Evolutionary conservation across 2,329 filamentous ascomycete species (phyloP).

Genomic region (Colletotrichum caudatum): DNA sequence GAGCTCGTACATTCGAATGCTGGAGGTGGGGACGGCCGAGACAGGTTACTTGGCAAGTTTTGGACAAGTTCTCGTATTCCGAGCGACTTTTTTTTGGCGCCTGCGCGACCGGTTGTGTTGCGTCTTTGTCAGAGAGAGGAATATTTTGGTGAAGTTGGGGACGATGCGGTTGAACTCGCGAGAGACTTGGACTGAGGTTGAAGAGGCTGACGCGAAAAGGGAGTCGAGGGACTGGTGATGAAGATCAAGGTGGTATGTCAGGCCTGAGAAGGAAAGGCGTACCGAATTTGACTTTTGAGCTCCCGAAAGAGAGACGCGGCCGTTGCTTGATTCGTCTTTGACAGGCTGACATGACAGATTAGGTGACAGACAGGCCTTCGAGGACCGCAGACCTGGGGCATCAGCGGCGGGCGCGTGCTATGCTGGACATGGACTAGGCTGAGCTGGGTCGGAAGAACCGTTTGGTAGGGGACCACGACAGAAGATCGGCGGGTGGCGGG

Average conservation of each 20-base stretch:
- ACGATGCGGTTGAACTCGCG: neutral
- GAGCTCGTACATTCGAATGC: neutral
- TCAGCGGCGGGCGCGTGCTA: constrained; percentile 20
- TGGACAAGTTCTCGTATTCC: constrained; percentile 6
- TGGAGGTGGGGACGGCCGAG: neutral
- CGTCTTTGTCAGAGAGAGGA: neutral
- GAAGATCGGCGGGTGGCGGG: constrained; percentile 2
- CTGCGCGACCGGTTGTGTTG: neutral
- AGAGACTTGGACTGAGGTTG: constrained; percentile 25
- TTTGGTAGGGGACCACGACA: constrained; percentile 19
- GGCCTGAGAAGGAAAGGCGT: constrained; percentile 40
- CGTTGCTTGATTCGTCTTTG: constrained; percentile 41
- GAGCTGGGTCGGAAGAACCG: constrained; percentile 8
- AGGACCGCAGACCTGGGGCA: constrained; percentile 31
- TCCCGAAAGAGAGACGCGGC: constrained; percentile 38
- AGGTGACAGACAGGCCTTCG: constrained; percentile 16
- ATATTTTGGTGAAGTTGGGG: neutral
- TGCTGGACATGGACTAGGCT: constrained; percentile 28
- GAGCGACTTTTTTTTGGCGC: neutral
- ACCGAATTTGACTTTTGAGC: constrained; percentile 39
- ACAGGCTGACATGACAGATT: constrained; percentile 24
- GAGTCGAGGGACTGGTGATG: constrained; percentile 9
- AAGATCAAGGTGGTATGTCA: constrained; percentile 31
- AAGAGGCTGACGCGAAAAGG: constrained; percentile 35
- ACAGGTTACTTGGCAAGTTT: neutral